A percentile compares a stretch with the other conserved stretches of the same genome.
phyloP scores from a whole-genome alignment of 2,329 filamentous ascomycete genomes.

The Atkinsonella texensis region DNA sequence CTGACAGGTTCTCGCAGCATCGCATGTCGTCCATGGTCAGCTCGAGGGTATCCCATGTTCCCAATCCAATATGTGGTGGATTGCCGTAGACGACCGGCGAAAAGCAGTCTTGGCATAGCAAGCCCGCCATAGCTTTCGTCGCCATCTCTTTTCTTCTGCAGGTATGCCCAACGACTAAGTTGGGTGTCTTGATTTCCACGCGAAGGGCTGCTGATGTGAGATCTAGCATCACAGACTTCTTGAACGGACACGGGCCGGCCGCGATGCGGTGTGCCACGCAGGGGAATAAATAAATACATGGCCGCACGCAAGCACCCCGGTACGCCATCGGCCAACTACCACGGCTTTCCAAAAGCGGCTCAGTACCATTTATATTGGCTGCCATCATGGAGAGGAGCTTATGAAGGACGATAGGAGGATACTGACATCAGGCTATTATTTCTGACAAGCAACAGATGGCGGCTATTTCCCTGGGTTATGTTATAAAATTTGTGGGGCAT shows the following conservation, averaged over 20 bases:
- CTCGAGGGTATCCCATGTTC: constrained; percentile 26
- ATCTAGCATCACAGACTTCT: constrained; percentile 28
- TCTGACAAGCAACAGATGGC: no score
- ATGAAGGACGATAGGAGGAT: no score
- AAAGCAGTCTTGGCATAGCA: constrained; percentile 29
- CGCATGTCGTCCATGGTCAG: constrained; percentile 28
- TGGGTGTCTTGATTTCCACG: constrained; percentile 33
- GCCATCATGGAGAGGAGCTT: no score
- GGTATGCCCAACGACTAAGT: constrained; percentile 30
- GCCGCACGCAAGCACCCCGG: not conserved
- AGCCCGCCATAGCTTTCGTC: constrained; percentile 34
- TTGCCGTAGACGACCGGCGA: constrained; percentile 33
- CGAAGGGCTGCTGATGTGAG: constrained; percentile 29
- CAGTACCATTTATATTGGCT: not conserved
- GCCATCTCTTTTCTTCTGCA: constrained; percentile 28
- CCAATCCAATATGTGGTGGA: constrained; percentile 28
- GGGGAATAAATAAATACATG: not conserved
- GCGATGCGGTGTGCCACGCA: constrained; percentile 17
- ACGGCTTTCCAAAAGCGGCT: not conserved
- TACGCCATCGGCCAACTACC: not conserved
- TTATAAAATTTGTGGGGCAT: no score
- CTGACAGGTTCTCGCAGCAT: constrained; percentile 28
- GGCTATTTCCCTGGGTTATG: no score
- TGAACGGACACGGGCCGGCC: constrained; percentile 19
- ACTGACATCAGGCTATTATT: no score